Base-by-base conservation (phyloP, 257 asterid species). In the Lavandula angustifolia region DNA sequence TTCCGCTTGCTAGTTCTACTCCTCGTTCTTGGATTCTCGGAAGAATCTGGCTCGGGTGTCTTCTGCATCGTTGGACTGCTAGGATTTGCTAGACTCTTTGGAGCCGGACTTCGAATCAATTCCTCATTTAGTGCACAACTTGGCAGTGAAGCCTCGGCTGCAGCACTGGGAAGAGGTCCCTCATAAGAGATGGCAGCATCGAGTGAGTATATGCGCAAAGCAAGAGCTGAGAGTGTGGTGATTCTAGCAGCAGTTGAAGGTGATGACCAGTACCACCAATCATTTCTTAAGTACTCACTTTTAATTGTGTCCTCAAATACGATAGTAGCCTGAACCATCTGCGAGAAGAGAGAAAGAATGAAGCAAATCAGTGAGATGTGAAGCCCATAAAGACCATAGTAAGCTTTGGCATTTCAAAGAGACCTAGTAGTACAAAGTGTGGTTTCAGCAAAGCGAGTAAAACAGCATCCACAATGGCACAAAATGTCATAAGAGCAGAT, bases 211-310 rank as follows among this genome's bases (percentile, higher is more conserved):
- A 94, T 66, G 37, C 97, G 90, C 52, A 87, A 72, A n/a, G 99
- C 85, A 40, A 94, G 95, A 1, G 91, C 90, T 11, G 97, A 84
- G 43, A 94, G 85, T 0, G 94, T 82, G 0, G 86, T 74, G 67
- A 84, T 85, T 70, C 81, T 84, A 38, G 96, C 91, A 13, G 96
- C 99, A 61, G 91, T 84, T 12, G 97, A 85, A 57, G 96, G 83
- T 5, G 97, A 87, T 12, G 99, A 90, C 96, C 97, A 94, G 67
- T 82, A 86, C 97, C 96, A 90, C 99, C 99, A 94, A 13, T 81
- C 82, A 16, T 78, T 83, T 70, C 72, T 78, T 73, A 94, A 72
- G 78, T 76, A 78, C 60, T 87, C 92, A 0, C 82, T 74, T 75
- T 82, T 90, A 9, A 94, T 84, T 32, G 87, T 38, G 64, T 94